phyloP scores from a whole-genome alignment of 2,329 filamentous ascomycete genomes.

The Fragosphaeria purpurea region DNA sequence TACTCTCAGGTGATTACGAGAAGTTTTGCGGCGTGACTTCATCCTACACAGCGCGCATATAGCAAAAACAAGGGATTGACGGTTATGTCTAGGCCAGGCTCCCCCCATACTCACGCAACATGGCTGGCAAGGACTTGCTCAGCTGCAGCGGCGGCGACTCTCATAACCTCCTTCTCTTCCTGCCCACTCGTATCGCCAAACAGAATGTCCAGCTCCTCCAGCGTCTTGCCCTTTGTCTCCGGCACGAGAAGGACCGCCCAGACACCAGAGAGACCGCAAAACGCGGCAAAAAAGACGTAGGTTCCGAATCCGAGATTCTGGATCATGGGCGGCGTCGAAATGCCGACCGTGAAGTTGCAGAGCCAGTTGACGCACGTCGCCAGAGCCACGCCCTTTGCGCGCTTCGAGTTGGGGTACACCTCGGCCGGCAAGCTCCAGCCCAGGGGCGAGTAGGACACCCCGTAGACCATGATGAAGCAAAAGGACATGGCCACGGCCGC shows the following conservation, averaged over 20 bases:
- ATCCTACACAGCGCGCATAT: too few species aligned
- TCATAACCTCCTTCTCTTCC: not conserved
- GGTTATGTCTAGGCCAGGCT: too few species aligned
- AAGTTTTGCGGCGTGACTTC: too few species aligned
- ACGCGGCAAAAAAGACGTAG: conserved; percentile 40
- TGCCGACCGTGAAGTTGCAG: conserved; percentile 57
- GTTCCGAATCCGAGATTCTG: conserved; percentile 40
- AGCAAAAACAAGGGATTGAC: too few species aligned
- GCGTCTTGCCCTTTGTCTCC: conserved; percentile 9
- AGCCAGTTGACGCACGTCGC: conserved; percentile 52
- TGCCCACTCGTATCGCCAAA: conserved; percentile 13
- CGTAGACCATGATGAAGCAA: not conserved
- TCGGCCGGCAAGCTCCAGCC: conserved; percentile 41
- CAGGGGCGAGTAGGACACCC: not conserved
- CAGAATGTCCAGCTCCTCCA: conserved; percentile 4
- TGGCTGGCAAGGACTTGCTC: too few species aligned
- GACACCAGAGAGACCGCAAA: not conserved
- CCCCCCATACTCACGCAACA: too few species aligned
- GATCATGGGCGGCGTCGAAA: conserved; percentile 54
- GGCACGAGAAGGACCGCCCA: conserved; percentile 4
- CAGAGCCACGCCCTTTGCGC: conserved; percentile 53
- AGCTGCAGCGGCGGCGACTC: too few species aligned
- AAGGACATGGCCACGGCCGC: conserved; percentile 50
- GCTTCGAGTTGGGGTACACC: conserved; percentile 48
- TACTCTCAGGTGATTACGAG: too few species aligned